Evolutionary conservation across 2,329 filamentous ascomycete genomes (phyloP).

Genomic region (Pleomassaria siparia): DNA sequence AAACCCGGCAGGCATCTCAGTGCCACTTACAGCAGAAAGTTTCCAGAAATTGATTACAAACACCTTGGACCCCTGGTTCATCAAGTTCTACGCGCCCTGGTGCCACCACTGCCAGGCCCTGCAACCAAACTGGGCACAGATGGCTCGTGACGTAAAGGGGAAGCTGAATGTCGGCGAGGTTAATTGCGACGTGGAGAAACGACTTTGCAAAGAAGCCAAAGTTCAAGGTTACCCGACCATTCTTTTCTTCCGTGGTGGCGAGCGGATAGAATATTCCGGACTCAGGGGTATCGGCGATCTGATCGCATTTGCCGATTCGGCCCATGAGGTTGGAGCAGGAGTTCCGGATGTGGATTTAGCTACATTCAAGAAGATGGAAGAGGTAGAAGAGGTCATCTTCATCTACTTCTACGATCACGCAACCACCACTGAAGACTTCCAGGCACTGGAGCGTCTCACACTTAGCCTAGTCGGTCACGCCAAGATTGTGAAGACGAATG

Average conservation of each 20-base stretch:
- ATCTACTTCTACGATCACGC: conserved; percentile 97
- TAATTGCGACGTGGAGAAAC: conserved; percentile 83
- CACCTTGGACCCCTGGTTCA: conserved; percentile 91
- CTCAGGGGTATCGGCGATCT: conserved; percentile 91
- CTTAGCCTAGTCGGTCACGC: conserved; percentile 88
- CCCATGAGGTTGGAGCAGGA: conserved; percentile 73
- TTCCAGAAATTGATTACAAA: conserved; percentile 86
- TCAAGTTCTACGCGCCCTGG: conserved; percentile 99
- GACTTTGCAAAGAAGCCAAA: conserved; percentile 88
- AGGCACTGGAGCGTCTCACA: conserved; percentile 80
- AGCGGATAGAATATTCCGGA: conserved; percentile 90
- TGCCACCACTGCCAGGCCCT: conserved; percentile 94
- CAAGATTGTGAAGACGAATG: conserved; percentile 88
- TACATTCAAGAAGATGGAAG: conserved; percentile 78
- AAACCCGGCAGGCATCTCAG: conserved; percentile 75
- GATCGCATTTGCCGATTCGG: conserved; percentile 81
- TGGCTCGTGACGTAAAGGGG: conserved; percentile 88
- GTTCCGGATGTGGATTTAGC: conserved; percentile 78
- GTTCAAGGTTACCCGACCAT: conserved; percentile 84
- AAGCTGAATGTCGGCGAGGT: conserved; percentile 92
- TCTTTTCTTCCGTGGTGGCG: conserved; percentile 87
- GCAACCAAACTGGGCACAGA: conserved; percentile 84
- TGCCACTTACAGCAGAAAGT: conserved; percentile 75
- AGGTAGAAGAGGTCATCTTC: conserved; percentile 94
- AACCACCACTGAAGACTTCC: conserved; percentile 89